Base-by-base conservation (phyloP, 2,329 filamentous ascomycete genomes). In the Epichloe elymi region DNA sequence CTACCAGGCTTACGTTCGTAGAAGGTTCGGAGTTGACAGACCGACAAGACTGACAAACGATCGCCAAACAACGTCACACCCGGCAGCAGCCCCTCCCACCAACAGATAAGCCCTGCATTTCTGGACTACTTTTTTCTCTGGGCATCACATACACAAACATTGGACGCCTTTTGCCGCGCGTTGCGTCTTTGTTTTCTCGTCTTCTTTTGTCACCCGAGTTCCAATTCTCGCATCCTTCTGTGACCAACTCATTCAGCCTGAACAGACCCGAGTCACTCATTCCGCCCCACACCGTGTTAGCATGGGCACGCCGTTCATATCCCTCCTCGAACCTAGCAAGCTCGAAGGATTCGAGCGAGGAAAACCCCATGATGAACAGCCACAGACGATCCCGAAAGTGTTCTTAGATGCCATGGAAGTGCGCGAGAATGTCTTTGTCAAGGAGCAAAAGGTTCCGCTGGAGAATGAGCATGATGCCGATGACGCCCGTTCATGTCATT, bases 401-500 rank as follows among this genome's bases (percentile, higher is more conserved):
- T 87, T 88, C 65, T 65, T 76, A 46, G 79, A 83, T 57, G 79
- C 79, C 55, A 83, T 85, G 79, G 65, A 69, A 49, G 74, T 85
- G 42, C 78, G 82, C 37, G 70, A 79, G 54, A 60, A 66, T 17
- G 81, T 85, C 49, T 85, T 82, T 58, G 76, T 84, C 23, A 38
- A 68, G 7, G 82, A 84, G 60, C 81, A 85, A 59, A 59, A 66
- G 0, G 70, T 80, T 14, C 72, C 77, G 0, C 66, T 80, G 1
- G 80, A 85, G 38, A 79, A 81, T 56, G 90, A 97, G 65, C 76
- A 88, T 57, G 91, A 96, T 70, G 70, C 74, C 1, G 88, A 96
- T 63, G 91, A 97, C 65, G 58, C 75, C 1, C 78, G 86, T 37
- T 83, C 81, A 58, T 91, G 83, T 69, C 89, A 96, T 67, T 95